A percentile compares a stretch with the other conserved stretches of the same genome.
phyloP scores from a whole-genome alignment of 2,329 filamentous ascomycete species.

The Colletotrichum filicis region DNA sequence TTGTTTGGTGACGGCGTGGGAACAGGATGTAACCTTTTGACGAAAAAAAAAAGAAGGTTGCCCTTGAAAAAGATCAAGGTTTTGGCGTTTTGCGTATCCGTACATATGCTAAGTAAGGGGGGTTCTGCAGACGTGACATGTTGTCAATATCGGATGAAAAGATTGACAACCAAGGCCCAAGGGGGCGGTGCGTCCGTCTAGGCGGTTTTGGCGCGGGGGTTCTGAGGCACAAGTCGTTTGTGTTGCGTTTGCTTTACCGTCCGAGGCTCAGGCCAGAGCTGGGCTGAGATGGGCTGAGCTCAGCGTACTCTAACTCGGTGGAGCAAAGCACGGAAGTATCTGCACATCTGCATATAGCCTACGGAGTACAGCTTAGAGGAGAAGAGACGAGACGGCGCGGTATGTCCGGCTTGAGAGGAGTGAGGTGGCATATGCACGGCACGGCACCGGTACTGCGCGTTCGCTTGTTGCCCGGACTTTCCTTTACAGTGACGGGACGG shows the following conservation, averaged over 20 bases:
- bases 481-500: background rate
- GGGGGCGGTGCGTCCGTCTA: background rate
- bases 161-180: constrained; percentile 4
- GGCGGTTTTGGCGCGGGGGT: background rate
- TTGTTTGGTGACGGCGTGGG: background rate
- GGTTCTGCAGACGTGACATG: constrained; percentile 13
- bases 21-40: background rate
- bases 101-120: background rate
- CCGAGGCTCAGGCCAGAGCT: background rate
- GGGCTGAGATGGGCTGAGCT: too few species aligned
- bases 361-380: background rate
- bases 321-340: background rate
- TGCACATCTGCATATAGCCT: background rate
- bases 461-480: background rate
- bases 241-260: background rate
- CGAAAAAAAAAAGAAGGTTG: background rate
- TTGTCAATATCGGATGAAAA: constrained; percentile 33
- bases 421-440: background rate
- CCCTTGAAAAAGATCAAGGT: constrained; percentile 14
- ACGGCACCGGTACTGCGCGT: background rate
- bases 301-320: too few species aligned
- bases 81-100: background rate
- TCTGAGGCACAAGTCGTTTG: constrained; percentile 27
- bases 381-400: constrained; percentile 2
- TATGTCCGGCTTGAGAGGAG: background rate